Percentiles rank a stretch among this genome's conserved stretches.
phyloP scores from a whole-genome alignment of 1,139 yeast species.

The Geotrichum histeridarum region DNA sequence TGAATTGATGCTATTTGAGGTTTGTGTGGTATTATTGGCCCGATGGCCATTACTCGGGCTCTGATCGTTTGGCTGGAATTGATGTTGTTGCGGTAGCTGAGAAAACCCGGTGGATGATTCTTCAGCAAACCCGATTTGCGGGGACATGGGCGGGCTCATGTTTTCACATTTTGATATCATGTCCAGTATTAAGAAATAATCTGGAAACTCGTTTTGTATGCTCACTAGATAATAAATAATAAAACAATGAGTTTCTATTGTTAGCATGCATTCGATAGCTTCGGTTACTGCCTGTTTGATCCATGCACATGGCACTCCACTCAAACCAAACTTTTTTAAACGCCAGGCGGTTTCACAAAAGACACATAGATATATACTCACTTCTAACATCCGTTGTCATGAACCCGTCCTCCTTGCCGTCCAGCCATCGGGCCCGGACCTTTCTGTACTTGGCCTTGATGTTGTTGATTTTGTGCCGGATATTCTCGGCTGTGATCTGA shows the following conservation, averaged over 20 bases:
- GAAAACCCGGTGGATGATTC: not conserved
- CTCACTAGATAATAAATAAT: not conserved
- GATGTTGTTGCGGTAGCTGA: not conserved
- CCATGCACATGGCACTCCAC: too few relatives aligned
- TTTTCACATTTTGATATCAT: constrained; percentile 5
- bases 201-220: constrained; percentile 14
- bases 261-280: not conserved
- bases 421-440: constrained; percentile 7
- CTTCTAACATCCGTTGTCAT: constrained; percentile 4
- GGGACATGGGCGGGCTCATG: constrained; percentile 1
- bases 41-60: not conserved
- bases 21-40: too few relatives aligned
- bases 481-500: constrained; percentile 15
- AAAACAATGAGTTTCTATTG: not conserved
- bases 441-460: constrained; percentile 17
- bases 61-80: not conserved
- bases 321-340: too few relatives aligned
- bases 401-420: not conserved
- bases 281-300: too few relatives aligned
- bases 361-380: not conserved
- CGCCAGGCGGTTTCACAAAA: too few relatives aligned
- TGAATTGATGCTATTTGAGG: not conserved
- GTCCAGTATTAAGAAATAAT: constrained; percentile 9
- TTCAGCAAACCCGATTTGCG: not conserved
- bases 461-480: constrained; percentile 17